Conservation (phyloP, 2,329 filamentous ascomycete genomes). For the Elsinoe australis region DNA sequence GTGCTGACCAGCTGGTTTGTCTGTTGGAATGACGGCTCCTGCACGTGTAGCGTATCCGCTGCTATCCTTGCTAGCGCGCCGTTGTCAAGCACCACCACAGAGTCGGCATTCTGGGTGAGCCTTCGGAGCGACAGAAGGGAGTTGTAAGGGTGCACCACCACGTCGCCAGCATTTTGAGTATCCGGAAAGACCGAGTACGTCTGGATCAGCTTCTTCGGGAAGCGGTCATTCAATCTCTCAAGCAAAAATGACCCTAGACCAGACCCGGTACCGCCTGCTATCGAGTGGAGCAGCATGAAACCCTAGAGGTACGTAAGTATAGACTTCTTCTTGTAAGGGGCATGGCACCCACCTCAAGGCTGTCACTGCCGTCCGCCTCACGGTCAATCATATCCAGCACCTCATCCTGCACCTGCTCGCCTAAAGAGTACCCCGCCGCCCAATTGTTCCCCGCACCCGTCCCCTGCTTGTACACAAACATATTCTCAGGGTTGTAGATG, state of each 20-base stretch:
- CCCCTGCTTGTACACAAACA: conserved; percentile 91
- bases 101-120: conserved; percentile 92
- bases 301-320: conserved; percentile 35
- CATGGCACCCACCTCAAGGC: conserved; percentile 60
- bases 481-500: conserved; percentile 99
- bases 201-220: conserved; percentile 98
- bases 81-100: conserved; percentile 94
- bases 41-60: conserved; percentile 86
- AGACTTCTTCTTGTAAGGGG: too few relatives aligned
- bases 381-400: conserved; percentile 99
- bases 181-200: conserved; percentile 98
- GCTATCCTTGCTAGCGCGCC: conserved; percentile 89
- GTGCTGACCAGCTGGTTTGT: conserved; percentile 94
- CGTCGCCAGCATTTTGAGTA: conserved; percentile 75
- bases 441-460: conserved; percentile 96
- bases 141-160: conserved; percentile 98
- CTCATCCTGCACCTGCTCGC: conserved; percentile 86
- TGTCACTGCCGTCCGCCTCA: conserved; percentile 96
- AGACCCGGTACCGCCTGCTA: conserved; percentile 91
- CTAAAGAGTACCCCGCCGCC: conserved; percentile 92
- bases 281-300: conserved; percentile 98
- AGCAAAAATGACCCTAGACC: conserved; percentile 93
- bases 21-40: conserved; percentile 92
- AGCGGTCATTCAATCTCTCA: conserved; percentile 91
- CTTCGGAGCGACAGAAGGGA: conserved; percentile 85